Conservation (phyloP, 106 monocot species). For the Agapanthus africanus region DNA sequence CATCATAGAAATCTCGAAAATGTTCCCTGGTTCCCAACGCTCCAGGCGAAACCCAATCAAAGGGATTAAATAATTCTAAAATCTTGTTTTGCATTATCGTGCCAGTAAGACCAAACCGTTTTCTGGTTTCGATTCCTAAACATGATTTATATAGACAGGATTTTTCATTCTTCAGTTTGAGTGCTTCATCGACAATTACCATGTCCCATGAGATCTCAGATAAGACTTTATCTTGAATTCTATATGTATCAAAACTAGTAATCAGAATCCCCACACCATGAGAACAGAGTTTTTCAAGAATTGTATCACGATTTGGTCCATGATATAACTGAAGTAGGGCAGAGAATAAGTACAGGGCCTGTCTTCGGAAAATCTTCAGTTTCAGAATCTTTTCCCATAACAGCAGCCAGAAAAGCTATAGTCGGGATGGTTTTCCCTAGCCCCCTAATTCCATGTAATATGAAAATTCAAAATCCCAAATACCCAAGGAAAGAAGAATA, state of each 20-base stretch:
- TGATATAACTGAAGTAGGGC: constrained; percentile 94
- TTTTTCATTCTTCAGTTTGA: constrained; percentile 91
- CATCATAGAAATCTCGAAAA: constrained; percentile 89
- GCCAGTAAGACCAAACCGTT: constrained; percentile 87
- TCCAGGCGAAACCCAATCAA: constrained; percentile 94
- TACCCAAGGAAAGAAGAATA: too few species aligned
- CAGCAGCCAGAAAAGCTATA: constrained; percentile 84
- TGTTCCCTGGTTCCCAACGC: constrained; percentile 82
- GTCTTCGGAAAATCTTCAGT: constrained; percentile 13
- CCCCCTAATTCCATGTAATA: constrained; percentile 53
- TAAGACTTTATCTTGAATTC: constrained; percentile 66
- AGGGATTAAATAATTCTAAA: constrained; percentile 84
- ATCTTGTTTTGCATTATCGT: constrained; percentile 97
- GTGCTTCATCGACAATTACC: constrained; percentile 90
- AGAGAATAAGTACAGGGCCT: constrained; percentile 69
- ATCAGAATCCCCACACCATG: constrained; percentile 55
- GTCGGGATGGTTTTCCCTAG: constrained; percentile 95
- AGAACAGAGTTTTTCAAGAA: constrained; percentile 58
- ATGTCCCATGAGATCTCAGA: constrained; percentile 66
- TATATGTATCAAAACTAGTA: constrained; percentile 93
- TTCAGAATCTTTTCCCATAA: constrained; percentile 52
- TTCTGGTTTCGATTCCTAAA: constrained; percentile 69
- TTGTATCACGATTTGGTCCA: constrained; percentile 86
- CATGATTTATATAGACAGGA: constrained; percentile 74
- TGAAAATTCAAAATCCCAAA: too few species aligned